A percentile compares a stretch with the other conserved stretches of the same genome.
Evolutionary conservation across 2,329 filamentous ascomycete genomes (phyloP).

Genomic region (Cephalotrichum gorgonifer): DNA sequence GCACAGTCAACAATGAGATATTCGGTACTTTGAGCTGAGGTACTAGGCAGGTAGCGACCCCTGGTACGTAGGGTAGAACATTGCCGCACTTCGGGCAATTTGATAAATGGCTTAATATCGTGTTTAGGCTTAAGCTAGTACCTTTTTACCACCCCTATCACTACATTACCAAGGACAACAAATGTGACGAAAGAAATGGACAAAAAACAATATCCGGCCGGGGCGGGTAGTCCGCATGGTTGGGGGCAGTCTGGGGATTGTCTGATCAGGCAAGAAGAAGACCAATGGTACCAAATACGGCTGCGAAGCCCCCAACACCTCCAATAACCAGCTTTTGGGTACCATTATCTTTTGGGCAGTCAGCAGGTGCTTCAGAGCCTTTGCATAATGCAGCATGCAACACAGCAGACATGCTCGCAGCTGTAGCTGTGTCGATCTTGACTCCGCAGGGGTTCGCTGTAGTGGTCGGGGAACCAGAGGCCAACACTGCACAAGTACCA

Average conservation of each 20-base stretch:
- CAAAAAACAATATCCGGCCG: not conserved
- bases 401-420: conserved; percentile 10
- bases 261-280: conserved; percentile 10
- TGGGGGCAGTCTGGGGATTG: not conserved
- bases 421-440: conserved; percentile 9
- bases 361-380: conserved; percentile 6
- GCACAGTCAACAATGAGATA: too few species aligned
- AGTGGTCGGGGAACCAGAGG: conserved; percentile 5
- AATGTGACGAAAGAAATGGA: too few species aligned
- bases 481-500: conserved; percentile 7
- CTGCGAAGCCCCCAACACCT: conserved; percentile 5
- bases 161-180: too few species aligned
- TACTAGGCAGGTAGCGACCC: too few species aligned
- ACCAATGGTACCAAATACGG: conserved; percentile 3
- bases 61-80: too few species aligned
- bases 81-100: too few species aligned
- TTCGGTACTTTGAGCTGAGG: too few species aligned
- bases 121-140: too few species aligned
- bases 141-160: too few species aligned
- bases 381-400: conserved; percentile 6
- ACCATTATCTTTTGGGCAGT: conserved; percentile 8
- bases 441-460: conserved; percentile 10
- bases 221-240: not conserved
- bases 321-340: conserved; percentile 5
- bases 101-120: too few species aligned